Conservation (phyloP, 257 asterid genomes). For the Henckelia pumila region DNA sequence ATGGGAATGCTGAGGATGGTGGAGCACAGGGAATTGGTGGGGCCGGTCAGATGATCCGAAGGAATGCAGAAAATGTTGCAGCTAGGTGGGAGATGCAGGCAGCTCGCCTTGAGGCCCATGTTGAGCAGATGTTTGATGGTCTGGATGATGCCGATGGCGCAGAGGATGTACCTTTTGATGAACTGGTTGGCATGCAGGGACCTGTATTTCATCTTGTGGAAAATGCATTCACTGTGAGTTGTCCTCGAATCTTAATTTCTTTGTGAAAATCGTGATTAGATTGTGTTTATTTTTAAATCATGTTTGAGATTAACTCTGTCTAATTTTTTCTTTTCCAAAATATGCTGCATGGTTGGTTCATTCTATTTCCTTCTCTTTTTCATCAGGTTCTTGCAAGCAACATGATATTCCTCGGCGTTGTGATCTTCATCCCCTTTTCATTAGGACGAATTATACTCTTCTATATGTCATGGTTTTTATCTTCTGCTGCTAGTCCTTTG, state of each 20-base stretch:
- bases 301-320: too few species aligned
- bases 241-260: neutral
- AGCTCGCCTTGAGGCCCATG: conserved; percentile 95
- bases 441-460: conserved; percentile 72
- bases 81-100: conserved; percentile 98
- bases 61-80: conserved; percentile 97
- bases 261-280: neutral
- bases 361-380: conserved; percentile 18
- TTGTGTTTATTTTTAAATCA: too few species aligned
- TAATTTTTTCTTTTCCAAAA: neutral
- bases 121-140: conserved; percentile 99
- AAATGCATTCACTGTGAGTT: conserved; percentile 90
- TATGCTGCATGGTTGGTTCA: conserved; percentile 3
- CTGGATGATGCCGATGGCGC: conserved; percentile 99
- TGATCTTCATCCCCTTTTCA: conserved; percentile 82
- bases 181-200: conserved; percentile 99
- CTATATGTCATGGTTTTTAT: conserved; percentile 68
- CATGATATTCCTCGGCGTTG: conserved; percentile 94
- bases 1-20: conserved; percentile 83
- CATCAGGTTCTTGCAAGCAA: conserved; percentile 97
- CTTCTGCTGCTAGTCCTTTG: conserved; percentile 79
- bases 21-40: conserved; percentile 90
- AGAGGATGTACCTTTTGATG: conserved; percentile 98
- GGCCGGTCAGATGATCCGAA: conserved; percentile 81
- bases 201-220: conserved; percentile 98